Evolutionary conservation across 176 grass and related monocot genomes (phyloP).

Genomic region (Oryza rufipogon): DNA sequence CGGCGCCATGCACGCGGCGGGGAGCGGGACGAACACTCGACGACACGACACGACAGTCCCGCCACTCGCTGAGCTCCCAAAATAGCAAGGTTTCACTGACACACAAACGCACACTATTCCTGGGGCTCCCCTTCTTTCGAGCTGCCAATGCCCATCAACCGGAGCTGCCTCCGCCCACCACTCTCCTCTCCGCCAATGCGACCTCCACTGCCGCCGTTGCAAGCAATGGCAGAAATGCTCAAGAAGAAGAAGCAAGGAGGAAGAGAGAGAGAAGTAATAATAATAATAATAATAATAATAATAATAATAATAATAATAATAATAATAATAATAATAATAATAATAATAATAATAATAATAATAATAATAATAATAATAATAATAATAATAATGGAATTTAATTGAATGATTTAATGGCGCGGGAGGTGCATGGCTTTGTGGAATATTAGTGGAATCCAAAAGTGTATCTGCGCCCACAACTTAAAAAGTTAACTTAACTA

Average conservation of each 20-base stretch:
- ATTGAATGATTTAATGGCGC: background rate
- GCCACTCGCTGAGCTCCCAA: background rate
- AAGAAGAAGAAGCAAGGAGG: background rate
- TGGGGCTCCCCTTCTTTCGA: constrained; percentile 45
- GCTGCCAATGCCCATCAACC: constrained; percentile 28
- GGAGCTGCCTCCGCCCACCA: background rate
- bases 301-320: too few relatives aligned
- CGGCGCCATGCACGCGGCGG: constrained; percentile 55
- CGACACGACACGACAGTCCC: background rate
- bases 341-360: too few relatives aligned
- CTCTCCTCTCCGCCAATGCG: background rate
- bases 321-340: too few relatives aligned
- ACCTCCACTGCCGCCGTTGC: background rate
- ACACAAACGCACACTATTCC: constrained; percentile 5
- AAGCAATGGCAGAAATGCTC: background rate
- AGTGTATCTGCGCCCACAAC: too few relatives aligned
- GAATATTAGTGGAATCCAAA: background rate
- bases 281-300: too few relatives aligned
- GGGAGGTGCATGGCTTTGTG: background rate
- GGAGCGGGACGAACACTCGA: background rate
- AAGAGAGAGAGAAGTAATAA: background rate
- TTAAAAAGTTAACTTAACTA: too few relatives aligned
- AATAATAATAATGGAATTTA: background rate
- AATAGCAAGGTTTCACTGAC: constrained; percentile 31
- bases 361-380: too few relatives aligned